phyloP scores from a whole-genome alignment of 2,329 filamentous ascomycete genomes.

The Knufia fluminis region DNA sequence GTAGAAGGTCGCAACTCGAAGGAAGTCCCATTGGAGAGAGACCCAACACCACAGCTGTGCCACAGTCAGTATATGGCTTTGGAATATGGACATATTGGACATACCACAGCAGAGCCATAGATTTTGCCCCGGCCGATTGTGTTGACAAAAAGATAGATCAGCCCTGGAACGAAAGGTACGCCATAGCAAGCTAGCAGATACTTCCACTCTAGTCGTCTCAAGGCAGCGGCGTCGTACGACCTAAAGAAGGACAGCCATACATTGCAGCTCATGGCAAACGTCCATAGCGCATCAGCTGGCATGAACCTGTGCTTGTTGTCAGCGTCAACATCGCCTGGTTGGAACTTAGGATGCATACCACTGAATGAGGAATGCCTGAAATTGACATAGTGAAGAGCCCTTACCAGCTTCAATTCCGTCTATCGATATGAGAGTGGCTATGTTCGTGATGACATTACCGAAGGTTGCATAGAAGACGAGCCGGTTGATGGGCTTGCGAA shows the following conservation, averaged over 20 bases:
- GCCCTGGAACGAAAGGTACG: conserved; percentile 58
- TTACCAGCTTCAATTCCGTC: conserved; percentile 44
- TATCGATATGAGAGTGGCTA: conserved; percentile 64
- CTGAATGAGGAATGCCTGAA: conserved; percentile 72
- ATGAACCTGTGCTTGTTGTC: conserved; percentile 54
- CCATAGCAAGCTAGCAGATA: conserved; percentile 66
- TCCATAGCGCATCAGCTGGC: conserved; percentile 67
- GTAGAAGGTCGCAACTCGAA: conserved; percentile 68
- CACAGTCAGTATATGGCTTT: conserved; percentile 1
- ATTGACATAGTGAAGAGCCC: conserved; percentile 56
- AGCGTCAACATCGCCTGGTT: neutral
- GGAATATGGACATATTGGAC: conserved; percentile 13
- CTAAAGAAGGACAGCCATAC: conserved; percentile 73
- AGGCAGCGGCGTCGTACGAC: conserved; percentile 56
- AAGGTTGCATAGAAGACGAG: conserved; percentile 76
- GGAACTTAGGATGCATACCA: conserved; percentile 48
- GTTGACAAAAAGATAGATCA: conserved; percentile 58
- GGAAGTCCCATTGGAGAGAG: conserved; percentile 54
- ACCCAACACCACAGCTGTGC: conserved; percentile 72
- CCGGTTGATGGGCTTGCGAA: conserved; percentile 80
- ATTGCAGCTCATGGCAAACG: conserved; percentile 72
- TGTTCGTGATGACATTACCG: conserved; percentile 69
- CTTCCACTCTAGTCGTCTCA: conserved; percentile 60
- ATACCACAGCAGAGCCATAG: conserved; percentile 61
- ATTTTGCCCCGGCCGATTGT: conserved; percentile 46